Base-by-base conservation (phyloP, 169 alveolate species). In the Miamiensis avidus region DNA sequence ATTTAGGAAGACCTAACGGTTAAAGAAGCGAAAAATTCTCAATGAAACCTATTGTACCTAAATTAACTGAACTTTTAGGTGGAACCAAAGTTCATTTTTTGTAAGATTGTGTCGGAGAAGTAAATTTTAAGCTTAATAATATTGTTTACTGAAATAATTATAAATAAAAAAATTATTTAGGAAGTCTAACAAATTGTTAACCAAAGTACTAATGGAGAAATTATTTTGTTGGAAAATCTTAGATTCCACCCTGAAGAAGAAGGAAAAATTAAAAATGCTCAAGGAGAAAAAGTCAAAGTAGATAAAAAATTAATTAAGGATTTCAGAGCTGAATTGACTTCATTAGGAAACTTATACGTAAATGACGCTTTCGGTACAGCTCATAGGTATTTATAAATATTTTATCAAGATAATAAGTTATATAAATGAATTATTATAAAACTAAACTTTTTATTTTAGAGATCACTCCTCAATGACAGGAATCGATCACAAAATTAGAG, bases 361-460 rank as follows among this genome's bases (percentile, higher is more conserved):
- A 99, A 99, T 91, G 99, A 99, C 91, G 99, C 99, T 31, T 99
- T 99, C 87, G 99, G 99, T 25, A 98, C 99, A 28, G 99, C 99
- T 27, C 99, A 99, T 85, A 96, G 69, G 69, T 49, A 49, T 11
- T 49, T 11, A 49, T 11, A 49, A 49, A 49, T 49, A 20, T 11
- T 11, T 11, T 49, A 11, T 49, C 20, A 49, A 49, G 20, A 49
- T 49, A 11, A 11, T 49, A 49, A 49, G 26, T 49, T 11, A 49
- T 49, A 11, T 49, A 11, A 49, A 49, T 49, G 20, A 49, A 49
- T n/a, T 11, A 49, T 49, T 11, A 49, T 49, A 49, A 49, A 11
- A 49, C 20, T 49, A 49, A 49, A 11, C 20, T 11, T 49, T 11
- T 49, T 49, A 11, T 11, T 49, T 11, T 11, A 49, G 99, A 82